Evolutionary conservation across 805 yeast genomes (phyloP).

Genomic region (Candida nonsorbophila): DNA sequence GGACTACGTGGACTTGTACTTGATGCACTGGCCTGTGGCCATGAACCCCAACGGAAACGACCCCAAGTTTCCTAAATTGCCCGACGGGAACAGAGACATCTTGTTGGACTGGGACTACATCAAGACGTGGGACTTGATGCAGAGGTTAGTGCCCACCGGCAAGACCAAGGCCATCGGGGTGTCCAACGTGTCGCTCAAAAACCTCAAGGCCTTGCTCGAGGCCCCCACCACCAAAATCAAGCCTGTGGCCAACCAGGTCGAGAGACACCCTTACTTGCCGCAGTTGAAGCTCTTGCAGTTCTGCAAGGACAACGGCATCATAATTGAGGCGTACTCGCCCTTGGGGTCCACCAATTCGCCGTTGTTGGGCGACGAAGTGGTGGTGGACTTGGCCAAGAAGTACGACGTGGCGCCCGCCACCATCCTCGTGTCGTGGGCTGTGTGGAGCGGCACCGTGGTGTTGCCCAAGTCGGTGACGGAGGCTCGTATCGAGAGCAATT

Average conservation of each 20-base stretch:
- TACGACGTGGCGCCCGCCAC: slow-evolving; percentile 43
- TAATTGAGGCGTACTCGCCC: slow-evolving; percentile 72
- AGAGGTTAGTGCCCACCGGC: slow-evolving; percentile 49
- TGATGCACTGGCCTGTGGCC: slow-evolving; percentile 75
- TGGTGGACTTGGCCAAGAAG: slow-evolving; percentile 42
- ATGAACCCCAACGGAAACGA: slow-evolving; percentile 37
- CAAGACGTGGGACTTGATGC: slow-evolving; percentile 54
- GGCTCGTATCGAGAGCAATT: slow-evolving; percentile 28
- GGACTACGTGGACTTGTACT: slow-evolving; percentile 73
- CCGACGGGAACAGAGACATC: slow-evolving; percentile 32
- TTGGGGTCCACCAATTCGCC: slow-evolving; percentile 61
- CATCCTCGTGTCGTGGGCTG: slow-evolving; percentile 57
- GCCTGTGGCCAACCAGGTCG: slow-evolving; percentile 74
- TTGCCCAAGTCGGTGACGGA: slow-evolving; percentile 31
- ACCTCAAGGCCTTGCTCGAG: slow-evolving; percentile 39
- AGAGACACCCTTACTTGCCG: slow-evolving; percentile 47
- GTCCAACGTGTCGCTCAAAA: slow-evolving; percentile 58
- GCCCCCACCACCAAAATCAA: slow-evolving; percentile 43
- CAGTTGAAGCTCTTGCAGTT: slow-evolving; percentile 52
- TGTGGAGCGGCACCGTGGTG: slow-evolving; percentile 52
- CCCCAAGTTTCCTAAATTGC: slow-evolving; percentile 25
- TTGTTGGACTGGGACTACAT: slow-evolving; percentile 33
- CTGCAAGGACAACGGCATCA: slow-evolving; percentile 21
- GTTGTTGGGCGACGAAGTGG: slow-evolving; percentile 38
- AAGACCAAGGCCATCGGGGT: slow-evolving; percentile 69